Evolutionary conservation across 768 basidiomycete genomes (phyloP).

Genomic region (Porpolomopsis calyptriformis): DNA sequence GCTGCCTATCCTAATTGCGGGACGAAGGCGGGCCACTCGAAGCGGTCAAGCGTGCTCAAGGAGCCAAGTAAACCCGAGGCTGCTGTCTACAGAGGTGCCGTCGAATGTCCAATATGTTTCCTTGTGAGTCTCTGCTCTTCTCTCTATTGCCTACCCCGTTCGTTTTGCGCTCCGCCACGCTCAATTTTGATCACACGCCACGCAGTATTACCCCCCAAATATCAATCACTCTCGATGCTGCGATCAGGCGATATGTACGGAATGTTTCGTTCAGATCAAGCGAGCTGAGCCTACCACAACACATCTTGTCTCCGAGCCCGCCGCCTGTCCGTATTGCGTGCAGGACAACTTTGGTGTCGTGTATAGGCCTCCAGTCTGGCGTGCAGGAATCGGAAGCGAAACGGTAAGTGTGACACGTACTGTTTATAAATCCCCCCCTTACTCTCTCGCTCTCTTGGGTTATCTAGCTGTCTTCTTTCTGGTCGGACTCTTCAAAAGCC

Average conservation of each 20-base stretch:
- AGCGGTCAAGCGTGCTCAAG: slow-evolving; percentile 48
- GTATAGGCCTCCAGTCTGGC: slow-evolving; percentile 75
- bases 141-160: slow-evolving; percentile 12
- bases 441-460: slow-evolving; percentile 8
- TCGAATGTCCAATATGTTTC: slow-evolving; percentile 98
- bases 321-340: slow-evolving; percentile 95
- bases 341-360: slow-evolving; percentile 95
- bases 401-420: slow-evolving; percentile 41
- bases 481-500: slow-evolving; percentile 46
- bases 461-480: slow-evolving; percentile 13
- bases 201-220: slow-evolving; percentile 91
- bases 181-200: slow-evolving; percentile 18
- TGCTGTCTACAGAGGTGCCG: slow-evolving; percentile 69
- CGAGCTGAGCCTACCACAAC: slow-evolving; percentile 90
- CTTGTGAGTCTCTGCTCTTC: slow-evolving; percentile 55
- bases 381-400: slow-evolving; percentile 68
- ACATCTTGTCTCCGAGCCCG: slow-evolving; percentile 92
- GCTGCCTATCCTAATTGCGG: slow-evolving; percentile 19
- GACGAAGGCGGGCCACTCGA: slow-evolving; percentile 31
- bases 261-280: slow-evolving; percentile 99
- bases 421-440: slow-evolving; percentile 5
- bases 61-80: slow-evolving; percentile 68
- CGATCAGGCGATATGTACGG: slow-evolving; percentile 96
- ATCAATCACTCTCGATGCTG: slow-evolving; percentile 97
- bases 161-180: not conserved